A percentile compares a stretch with the other conserved stretches of the same genome.
phyloP scores from a whole-genome alignment of 768 basidiomycete species.

The Calocybe gangraenosa region DNA sequence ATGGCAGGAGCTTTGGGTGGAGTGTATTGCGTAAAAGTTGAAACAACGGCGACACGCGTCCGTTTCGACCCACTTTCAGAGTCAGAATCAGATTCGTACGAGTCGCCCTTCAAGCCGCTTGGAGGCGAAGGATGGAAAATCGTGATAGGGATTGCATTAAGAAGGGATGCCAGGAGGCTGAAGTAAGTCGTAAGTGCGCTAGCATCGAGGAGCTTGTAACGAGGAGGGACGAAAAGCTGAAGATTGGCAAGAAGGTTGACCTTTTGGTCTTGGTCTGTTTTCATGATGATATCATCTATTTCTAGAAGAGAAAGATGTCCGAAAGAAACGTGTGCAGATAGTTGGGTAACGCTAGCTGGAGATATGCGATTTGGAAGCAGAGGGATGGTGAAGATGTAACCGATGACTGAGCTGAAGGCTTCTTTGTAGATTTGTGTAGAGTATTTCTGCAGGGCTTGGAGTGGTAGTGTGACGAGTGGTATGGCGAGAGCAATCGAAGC shows the following conservation, averaged over 20 bases:
- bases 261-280: constrained; percentile 26
- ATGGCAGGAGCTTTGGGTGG: constrained; percentile 25
- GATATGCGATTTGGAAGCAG: constrained; percentile 76
- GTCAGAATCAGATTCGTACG: constrained; percentile 38
- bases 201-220: constrained; percentile 47
- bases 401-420: constrained; percentile 39
- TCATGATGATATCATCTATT: constrained; percentile 20
- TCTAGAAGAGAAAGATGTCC: constrained; percentile 27
- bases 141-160: constrained; percentile 51
- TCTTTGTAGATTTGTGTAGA: constrained; percentile 18
- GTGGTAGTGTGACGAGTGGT: constrained; percentile 39
- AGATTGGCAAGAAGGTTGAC: constrained; percentile 74
- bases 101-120: constrained; percentile 7
- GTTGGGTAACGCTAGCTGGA: constrained; percentile 51
- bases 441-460: constrained; percentile 23
- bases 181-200: constrained; percentile 51
- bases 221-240: constrained; percentile 56
- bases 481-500: constrained; percentile 46
- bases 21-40: constrained; percentile 22
- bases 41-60: constrained; percentile 33
- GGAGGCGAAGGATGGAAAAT: constrained; percentile 42
- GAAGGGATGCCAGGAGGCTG: constrained; percentile 42
- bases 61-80: constrained; percentile 15
- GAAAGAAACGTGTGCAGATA: constrained; percentile 65
- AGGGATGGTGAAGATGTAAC: constrained; percentile 65